Conservation (phyloP, 257 asterid species). For the Nicotiana attenuata region DNA sequence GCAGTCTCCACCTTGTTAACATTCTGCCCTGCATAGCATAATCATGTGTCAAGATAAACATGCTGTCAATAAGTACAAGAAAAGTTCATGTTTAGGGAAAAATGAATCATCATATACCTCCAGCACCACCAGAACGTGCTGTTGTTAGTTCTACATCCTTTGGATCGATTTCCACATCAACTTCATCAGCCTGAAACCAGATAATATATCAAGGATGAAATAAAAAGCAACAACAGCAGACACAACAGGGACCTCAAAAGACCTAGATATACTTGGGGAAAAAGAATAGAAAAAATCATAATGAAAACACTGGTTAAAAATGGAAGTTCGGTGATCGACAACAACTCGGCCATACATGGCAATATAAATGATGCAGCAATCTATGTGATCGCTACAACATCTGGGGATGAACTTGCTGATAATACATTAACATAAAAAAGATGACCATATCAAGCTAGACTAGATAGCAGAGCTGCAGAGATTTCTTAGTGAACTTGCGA, state of each 20-base stretch:
- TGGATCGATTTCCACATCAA: conserved; percentile 94
- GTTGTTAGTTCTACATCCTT: conserved; percentile 97
- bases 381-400: not conserved
- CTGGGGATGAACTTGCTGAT: not conserved
- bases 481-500: not conserved
- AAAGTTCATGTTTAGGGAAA: not conserved
- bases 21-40: conserved; percentile 82
- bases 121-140: conserved; percentile 99
- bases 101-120: conserved; percentile 51
- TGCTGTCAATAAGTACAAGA: not conserved
- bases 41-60: conserved; percentile 4
- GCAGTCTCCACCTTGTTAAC: conserved; percentile 99
- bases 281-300: not conserved
- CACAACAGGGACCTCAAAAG: not conserved
- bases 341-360: not conserved
- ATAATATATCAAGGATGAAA: conserved; percentile 19
- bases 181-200: conserved; percentile 86
- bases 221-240: not conserved
- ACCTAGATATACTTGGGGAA: not conserved
- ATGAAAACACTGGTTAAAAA: not conserved
- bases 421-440: not conserved
- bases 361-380: not conserved
- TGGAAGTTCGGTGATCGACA: not conserved
- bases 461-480: not conserved
- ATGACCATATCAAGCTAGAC: not conserved